phyloP scores from a whole-genome alignment of 306 rosid genomes.

The Dryas octopetala region DNA sequence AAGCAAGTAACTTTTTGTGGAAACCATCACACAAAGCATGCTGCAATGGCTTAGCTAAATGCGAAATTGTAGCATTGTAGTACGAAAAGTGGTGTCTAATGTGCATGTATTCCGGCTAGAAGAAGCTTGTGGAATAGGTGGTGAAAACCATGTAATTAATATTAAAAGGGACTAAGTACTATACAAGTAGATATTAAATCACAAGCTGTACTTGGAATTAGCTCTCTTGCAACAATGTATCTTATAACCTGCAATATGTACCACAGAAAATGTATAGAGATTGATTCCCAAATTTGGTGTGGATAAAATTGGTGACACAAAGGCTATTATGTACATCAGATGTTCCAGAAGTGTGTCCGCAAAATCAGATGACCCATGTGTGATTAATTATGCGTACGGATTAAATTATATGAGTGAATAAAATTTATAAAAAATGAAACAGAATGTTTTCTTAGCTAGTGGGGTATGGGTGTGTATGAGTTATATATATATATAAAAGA shows the following conservation, averaged over 20 bases:
- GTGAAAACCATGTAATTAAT: background rate
- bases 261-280: conserved; percentile 33
- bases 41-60: background rate
- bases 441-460: conserved; percentile 54
- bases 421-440: conserved; percentile 10
- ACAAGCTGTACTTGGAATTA: background rate
- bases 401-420: conserved; percentile 19
- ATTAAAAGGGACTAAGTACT: background rate
- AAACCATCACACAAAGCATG: background rate
- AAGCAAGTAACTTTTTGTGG: background rate
- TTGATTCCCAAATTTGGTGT: conserved; percentile 10
- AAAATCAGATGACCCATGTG: conserved; percentile 45
- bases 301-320: conserved; percentile 48
- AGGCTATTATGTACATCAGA: conserved; percentile 27
- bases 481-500: conserved; percentile 11
- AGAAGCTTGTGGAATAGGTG: conserved; percentile 16
- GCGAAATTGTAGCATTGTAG: background rate
- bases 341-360: conserved; percentile 41
- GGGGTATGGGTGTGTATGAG: conserved; percentile 29
- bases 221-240: background rate
- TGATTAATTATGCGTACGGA: conserved; percentile 16
- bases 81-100: background rate
- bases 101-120: background rate
- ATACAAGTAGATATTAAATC: background rate
- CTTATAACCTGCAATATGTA: too few relatives aligned